These are phyloP conservation scores for Beauveria asiatica DNA, from an alignment of 2,329 filamentous ascomycete species.

Conservation along the genomic window DNA sequence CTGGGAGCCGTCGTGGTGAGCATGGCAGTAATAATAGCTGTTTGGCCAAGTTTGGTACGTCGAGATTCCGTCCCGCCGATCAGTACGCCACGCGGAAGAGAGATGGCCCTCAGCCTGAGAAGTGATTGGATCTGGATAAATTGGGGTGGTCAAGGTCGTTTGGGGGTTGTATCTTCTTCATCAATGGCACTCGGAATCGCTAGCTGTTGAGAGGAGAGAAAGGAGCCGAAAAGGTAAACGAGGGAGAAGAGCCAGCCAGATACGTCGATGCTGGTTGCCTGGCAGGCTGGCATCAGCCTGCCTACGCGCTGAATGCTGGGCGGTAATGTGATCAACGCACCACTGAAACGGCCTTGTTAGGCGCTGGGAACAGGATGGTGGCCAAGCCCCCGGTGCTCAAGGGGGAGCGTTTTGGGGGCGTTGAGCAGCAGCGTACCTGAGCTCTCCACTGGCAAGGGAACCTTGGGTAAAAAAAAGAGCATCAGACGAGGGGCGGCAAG, in stretches of 20 bases:
- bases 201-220: neutral
- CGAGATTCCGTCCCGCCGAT: neutral
- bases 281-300: no score
- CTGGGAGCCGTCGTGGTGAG: neutral
- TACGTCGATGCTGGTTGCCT: neutral
- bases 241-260: neutral
- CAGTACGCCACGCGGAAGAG: neutral
- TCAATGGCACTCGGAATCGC: neutral
- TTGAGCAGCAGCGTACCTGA: no score
- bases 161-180: neutral
- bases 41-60: neutral
- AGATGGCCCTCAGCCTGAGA: neutral
- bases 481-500: no score
- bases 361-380: neutral
- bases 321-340: neutral
- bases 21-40: neutral
- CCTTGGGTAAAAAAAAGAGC: no score
- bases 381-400: no score
- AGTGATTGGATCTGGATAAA: neutral
- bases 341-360: conserved; percentile 1
- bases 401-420: neutral
- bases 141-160: neutral
- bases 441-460: no score
- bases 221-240: neutral
- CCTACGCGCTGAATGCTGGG: neutral